Conservation (phyloP, 2,329 filamentous ascomycete species). For the Diaporthe destruens region DNA sequence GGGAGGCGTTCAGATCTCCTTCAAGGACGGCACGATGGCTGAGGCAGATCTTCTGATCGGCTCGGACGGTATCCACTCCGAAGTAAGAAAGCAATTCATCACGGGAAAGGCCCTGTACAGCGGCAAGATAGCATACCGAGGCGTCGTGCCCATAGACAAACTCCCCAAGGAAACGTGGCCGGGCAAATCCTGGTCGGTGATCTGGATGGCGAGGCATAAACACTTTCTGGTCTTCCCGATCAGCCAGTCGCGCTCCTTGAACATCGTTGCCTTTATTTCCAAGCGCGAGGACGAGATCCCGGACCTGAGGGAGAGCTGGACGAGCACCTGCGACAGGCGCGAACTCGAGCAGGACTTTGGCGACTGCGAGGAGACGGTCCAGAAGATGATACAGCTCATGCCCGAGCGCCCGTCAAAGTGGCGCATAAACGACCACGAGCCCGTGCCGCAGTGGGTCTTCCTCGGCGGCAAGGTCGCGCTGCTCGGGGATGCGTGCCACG, state of each 20-base stretch:
- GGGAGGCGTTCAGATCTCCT: constrained; percentile 39
- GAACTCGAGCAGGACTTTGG: constrained; percentile 42
- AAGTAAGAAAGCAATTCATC: constrained; percentile 39
- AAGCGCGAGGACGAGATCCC: constrained; percentile 41
- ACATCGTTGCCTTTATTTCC: constrained; percentile 42
- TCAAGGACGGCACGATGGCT: constrained; percentile 33
- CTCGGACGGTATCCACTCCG: constrained; percentile 40
- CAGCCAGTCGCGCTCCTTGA: constrained; percentile 38
- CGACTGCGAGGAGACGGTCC: constrained; percentile 42
- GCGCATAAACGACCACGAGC: constrained; percentile 48
- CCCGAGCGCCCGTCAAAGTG: constrained; percentile 44
- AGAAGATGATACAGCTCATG: constrained; percentile 41
- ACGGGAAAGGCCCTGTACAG: constrained; percentile 45
- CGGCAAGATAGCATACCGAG: constrained; percentile 50
- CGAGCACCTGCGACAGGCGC: constrained; percentile 36
- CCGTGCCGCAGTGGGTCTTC: constrained; percentile 44
- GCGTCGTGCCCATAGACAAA: constrained; percentile 48
- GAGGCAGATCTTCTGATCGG: constrained; percentile 41
- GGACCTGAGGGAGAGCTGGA: constrained; percentile 40
- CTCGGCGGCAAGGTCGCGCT: constrained; percentile 36
- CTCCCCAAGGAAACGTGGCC: constrained; percentile 37
- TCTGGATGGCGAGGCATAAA: constrained; percentile 38
- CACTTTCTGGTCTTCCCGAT: constrained; percentile 42
- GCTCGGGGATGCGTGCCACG: constrained; percentile 40
- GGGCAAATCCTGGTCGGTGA: constrained; percentile 33